Evolutionary conservation across 306 rosid genomes (phyloP), one percentile per base, ranked within the genome.

Genomic region (Sicyos edulis): DNA sequence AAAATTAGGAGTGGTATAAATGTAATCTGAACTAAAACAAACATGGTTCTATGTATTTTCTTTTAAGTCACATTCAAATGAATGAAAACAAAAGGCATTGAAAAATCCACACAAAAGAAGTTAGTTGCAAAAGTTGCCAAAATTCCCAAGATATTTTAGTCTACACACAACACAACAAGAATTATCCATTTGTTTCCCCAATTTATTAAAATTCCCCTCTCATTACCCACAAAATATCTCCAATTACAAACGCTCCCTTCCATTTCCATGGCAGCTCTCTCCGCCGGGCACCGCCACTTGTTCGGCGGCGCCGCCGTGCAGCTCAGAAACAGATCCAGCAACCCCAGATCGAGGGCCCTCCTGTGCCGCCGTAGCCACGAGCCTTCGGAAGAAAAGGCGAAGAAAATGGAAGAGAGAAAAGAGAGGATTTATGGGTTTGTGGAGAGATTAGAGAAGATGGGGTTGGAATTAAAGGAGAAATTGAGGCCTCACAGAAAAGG

Each of bases 401-500:
- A 78, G 78, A 81, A 82, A 37, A 32, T 32, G 4, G 64, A 75
- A 24, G 81, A 61, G 74, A 60, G 55, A 14, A 79, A 80, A 57
- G 29, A 45, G 21, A 73, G 26, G 17, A 8, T 74, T 69, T 8
- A 37, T 45, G 73, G 71, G 24, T 19, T 82, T 57, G 42, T 85
- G 13, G 60, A 40, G 61, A 77, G 77, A 20, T 76, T 86, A 32
- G 88, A 77, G 71, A 84, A 81, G 78, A 2, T 82, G 57, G 88
- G 92, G 66, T 80, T 81, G 65, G 77, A 54, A 70, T 3, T 83
- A 76, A 84, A 79, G 84, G 76, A 85, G 75, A 85, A 78, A 75
- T 65, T 86, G 78, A 88, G 87, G 72, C 96, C 97, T 54, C 86
- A 85, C 71, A 85, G 79, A 76, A 91, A 88, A 81, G 96, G 96